These are phyloP conservation scores for Fusarium miscanthi DNA, from an alignment of 2,329 filamentous ascomycete species.

Conservation along the genomic window DNA sequence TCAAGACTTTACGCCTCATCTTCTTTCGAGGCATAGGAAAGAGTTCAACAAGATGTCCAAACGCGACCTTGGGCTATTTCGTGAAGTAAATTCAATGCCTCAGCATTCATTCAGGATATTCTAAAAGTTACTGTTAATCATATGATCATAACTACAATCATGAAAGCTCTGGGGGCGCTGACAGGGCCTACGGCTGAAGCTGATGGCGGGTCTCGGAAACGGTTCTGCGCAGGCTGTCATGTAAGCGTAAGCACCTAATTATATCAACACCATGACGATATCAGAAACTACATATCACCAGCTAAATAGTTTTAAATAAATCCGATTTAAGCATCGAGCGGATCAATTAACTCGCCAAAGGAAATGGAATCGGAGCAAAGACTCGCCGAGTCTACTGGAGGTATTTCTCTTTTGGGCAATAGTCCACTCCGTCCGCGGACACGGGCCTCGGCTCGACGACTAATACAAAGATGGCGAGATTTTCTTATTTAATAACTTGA, in stretches of 20 bases:
- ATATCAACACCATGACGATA: rapidly evolving
- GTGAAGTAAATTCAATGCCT: rapidly evolving
- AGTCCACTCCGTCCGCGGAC: slow-evolving; percentile 1
- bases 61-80: background rate
- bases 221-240: background rate
- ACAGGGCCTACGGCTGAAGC: no score
- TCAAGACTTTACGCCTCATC: no score
- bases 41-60: no score
- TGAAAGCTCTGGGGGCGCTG: background rate
- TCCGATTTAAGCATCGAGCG: background rate
- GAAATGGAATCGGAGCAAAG: slow-evolving; percentile 15
- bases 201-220: background rate
- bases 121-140: rapidly evolving
- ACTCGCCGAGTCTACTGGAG: slow-evolving; percentile 15
- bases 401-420: slow-evolving; percentile 20
- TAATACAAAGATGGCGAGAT: background rate
- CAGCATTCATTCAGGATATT: background rate
- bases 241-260: background rate
- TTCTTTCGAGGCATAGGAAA: rapidly evolving
- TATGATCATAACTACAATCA: no score
- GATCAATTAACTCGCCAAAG: slow-evolving; percentile 9
- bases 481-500: background rate
- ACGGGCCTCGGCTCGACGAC: slow-evolving; percentile 11
- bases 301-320: background rate
- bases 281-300: background rate